Evolutionary conservation across 306 rosid species (phyloP).

Genomic region (Boehmeria nivea): DNA sequence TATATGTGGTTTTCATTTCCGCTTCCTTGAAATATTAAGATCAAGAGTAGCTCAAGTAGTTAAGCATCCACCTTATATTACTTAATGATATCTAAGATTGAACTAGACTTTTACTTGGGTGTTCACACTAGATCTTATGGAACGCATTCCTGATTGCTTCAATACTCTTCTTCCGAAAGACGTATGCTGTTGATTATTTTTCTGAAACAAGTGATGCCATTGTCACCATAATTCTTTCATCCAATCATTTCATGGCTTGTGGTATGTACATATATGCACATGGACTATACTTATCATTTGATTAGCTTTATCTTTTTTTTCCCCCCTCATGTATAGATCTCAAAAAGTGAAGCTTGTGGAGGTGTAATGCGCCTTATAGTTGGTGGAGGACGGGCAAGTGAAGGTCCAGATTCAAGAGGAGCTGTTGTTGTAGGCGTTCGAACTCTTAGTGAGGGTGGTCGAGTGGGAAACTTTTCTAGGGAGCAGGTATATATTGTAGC

Average conservation of each 20-base stretch:
- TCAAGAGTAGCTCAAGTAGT: too few species aligned
- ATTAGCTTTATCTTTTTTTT: too few species aligned
- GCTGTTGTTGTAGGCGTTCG: conserved; percentile 98
- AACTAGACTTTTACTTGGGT: neutral
- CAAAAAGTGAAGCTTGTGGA: conserved; percentile 79
- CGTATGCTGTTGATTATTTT: neutral
- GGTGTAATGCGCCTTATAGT: conserved; percentile 99
- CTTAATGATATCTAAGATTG: neutral
- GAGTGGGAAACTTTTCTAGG: conserved; percentile 94
- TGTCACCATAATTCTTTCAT: neutral
- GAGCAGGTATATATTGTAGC: conserved; percentile 62
- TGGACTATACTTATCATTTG: neutral
- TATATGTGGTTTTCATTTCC: too few species aligned
- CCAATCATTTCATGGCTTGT: neutral
- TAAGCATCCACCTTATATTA: too few species aligned
- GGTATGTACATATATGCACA: neutral
- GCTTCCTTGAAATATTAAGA: too few species aligned
- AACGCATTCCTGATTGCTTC: neutral
- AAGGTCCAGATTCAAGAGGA: conserved; percentile 71
- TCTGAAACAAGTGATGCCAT: neutral
- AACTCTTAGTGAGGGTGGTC: conserved; percentile 98
- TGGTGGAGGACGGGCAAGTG: conserved; percentile 97
- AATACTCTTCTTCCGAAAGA: neutral
- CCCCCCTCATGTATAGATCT: conserved; percentile 48
- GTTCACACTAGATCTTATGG: neutral